Conservation (phyloP, 2,329 filamentous ascomycete species). For the Xylariaceae sp. region DNA sequence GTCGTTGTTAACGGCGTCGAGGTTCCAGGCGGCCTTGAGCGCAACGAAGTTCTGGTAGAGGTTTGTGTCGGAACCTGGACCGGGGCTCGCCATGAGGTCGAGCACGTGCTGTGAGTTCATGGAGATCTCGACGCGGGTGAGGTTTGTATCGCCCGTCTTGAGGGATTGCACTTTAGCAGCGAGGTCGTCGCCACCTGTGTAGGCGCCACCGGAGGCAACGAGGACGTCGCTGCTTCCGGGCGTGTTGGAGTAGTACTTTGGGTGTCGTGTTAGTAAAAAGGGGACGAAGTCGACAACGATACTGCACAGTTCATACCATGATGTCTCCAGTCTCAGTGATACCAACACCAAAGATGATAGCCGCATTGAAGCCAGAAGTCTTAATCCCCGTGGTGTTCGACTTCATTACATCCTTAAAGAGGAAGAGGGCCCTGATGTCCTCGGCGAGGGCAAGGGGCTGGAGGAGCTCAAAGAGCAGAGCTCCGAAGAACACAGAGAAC, state of each 20-base stretch:
- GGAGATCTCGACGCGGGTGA: conserved; percentile 39
- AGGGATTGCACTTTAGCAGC: conserved; percentile 42
- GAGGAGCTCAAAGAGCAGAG: conserved; percentile 11
- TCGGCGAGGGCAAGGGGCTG: conserved; percentile 13
- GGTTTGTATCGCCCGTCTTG: conserved; percentile 34
- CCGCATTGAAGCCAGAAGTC: conserved; percentile 39
- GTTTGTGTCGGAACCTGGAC: conserved; percentile 31
- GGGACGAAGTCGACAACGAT: not conserved
- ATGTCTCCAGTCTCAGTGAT: conserved; percentile 40
- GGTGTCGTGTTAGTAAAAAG: not conserved
- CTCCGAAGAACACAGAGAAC: not conserved
- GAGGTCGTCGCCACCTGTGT: conserved; percentile 45
- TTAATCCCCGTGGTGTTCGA: conserved; percentile 39
- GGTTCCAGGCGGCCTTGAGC: conserved; percentile 37
- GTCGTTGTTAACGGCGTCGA: conserved; percentile 44
- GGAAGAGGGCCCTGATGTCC: conserved; percentile 32
- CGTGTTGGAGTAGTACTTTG: conserved; percentile 40
- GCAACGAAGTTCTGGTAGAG: conserved; percentile 39
- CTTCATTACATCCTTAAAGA: conserved; percentile 42
- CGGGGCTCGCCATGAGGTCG: conserved; percentile 35
- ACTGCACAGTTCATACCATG: conserved; percentile 22
- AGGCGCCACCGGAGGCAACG: conserved; percentile 37
- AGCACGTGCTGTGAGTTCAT: conserved; percentile 41
- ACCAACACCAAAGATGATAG: conserved; percentile 42
- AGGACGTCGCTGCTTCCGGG: conserved; percentile 35